Percentiles rank a stretch among this genome's conserved stretches.
These are phyloP conservation scores for Penicillium sp. DNA, from an alignment of 2,329 filamentous ascomycete genomes.

Conservation along the genomic window DNA sequence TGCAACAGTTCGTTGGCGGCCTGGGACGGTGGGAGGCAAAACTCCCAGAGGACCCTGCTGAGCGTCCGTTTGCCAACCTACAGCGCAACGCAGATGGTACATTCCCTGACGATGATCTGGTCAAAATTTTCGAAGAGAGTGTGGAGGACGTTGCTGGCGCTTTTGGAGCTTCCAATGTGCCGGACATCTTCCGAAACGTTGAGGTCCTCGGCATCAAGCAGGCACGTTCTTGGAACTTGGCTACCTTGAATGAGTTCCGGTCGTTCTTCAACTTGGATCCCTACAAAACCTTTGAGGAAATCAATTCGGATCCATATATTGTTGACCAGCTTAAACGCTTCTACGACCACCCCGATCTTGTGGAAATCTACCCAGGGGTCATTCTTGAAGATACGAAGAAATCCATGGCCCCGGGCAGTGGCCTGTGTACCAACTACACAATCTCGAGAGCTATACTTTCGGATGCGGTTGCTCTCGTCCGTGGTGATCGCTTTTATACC, in stretches of 20 bases:
- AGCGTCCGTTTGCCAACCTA: slow-evolving; percentile 48
- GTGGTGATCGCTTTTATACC: slow-evolving; percentile 47
- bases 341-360: slow-evolving; percentile 50
- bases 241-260: slow-evolving; percentile 55
- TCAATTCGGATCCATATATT: slow-evolving; percentile 49
- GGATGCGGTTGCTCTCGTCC: slow-evolving; percentile 45
- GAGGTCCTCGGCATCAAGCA: slow-evolving; percentile 60
- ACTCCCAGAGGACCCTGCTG: slow-evolving; percentile 43
- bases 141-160: slow-evolving; percentile 58
- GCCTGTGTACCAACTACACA: slow-evolving; percentile 47
- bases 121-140: slow-evolving; percentile 51
- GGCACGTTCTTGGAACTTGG: slow-evolving; percentile 57
- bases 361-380: slow-evolving; percentile 56
- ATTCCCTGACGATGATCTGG: slow-evolving; percentile 56
- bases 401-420: slow-evolving; percentile 45
- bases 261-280: slow-evolving; percentile 49
- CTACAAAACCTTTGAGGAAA: slow-evolving; percentile 49
- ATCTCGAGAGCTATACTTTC: slow-evolving; percentile 43
- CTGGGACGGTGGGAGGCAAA: slow-evolving; percentile 40
- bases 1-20: slow-evolving; percentile 38
- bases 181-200: slow-evolving; percentile 54
- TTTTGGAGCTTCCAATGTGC: slow-evolving; percentile 57
- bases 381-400: slow-evolving; percentile 54
- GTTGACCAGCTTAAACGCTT: slow-evolving; percentile 43
- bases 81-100: slow-evolving; percentile 48